Conservation (phyloP, 1,139 yeast species). For the Geotrichum klebahnii region DNA sequence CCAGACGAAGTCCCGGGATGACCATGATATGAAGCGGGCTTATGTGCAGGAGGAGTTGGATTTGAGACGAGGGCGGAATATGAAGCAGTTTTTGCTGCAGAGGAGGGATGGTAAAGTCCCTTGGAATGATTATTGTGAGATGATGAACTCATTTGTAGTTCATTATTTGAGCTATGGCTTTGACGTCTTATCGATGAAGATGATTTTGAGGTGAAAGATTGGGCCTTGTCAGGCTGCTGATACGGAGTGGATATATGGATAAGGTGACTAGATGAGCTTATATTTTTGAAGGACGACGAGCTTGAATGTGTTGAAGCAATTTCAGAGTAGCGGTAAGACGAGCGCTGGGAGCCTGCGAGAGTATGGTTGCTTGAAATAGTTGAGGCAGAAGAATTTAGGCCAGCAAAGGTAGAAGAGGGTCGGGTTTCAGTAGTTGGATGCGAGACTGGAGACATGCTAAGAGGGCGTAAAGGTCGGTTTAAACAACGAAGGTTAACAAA, state of each 20-base stretch:
- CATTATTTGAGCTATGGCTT: background rate
- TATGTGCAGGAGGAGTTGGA: conserved; percentile 2
- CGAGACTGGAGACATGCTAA: background rate
- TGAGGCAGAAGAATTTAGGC: no score
- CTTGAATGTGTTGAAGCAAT: no score
- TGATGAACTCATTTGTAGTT: background rate
- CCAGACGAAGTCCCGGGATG: background rate
- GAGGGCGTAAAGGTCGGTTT: background rate
- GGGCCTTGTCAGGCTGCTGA: no score
- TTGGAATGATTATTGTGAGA: background rate
- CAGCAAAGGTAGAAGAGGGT: no score
- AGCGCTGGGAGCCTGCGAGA: no score
- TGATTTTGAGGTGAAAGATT: no score
- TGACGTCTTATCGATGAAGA: conserved; percentile 2
- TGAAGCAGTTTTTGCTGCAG: background rate
- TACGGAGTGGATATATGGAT: no score
- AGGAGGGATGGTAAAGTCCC: background rate
- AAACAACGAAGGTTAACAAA: background rate
- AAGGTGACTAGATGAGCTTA: no score
- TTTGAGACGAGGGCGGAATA: conserved; percentile 3
- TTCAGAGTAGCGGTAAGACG: no score
- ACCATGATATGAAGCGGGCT: background rate
- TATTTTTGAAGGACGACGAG: no score
- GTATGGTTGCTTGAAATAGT: no score
- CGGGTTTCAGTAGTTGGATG: no score